Percentiles rank a stretch among this genome's conserved stretches.
phyloP scores from a whole-genome alignment of 139 green algal genomes.

The Zygnema cylindricum region DNA sequence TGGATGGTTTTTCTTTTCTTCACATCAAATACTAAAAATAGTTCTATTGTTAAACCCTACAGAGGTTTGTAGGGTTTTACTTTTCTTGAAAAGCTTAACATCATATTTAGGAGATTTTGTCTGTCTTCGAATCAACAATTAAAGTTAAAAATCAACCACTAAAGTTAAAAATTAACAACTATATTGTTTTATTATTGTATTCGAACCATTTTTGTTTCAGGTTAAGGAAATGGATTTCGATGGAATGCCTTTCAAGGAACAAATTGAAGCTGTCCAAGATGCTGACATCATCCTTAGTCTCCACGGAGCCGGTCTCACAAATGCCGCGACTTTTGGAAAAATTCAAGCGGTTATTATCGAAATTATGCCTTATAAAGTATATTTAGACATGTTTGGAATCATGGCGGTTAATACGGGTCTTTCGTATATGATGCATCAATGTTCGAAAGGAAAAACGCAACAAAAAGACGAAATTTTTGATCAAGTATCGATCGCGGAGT shows the following conservation, averaged over 20 bases:
- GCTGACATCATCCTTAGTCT: conserved; percentile 49
- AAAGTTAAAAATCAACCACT: no score
- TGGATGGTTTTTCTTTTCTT: no score
- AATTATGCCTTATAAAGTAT: conserved; percentile 17
- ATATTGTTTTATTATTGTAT: no score
- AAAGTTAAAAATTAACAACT: no score
- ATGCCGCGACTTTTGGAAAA: conserved; percentile 40
- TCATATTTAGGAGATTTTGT: no score
- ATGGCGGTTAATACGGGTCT: conserved; percentile 41
- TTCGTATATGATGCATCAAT: conserved; percentile 51
- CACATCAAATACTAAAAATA: no score
- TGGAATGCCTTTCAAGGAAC: conserved; percentile 22
- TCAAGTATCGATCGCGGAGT: background rate
- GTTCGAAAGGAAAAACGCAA: background rate
- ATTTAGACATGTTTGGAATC: conserved; percentile 29
- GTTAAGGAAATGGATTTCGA: conserved; percentile 32
- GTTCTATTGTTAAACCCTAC: no score
- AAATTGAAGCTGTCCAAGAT: conserved; percentile 14
- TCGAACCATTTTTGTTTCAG: no score
- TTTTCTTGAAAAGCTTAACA: no score
- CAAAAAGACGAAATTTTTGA: conserved; percentile 13
- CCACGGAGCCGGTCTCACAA: conserved; percentile 45
- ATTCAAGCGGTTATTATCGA: conserved; percentile 22
- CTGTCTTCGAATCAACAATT: no score
- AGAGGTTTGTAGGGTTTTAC: no score